phyloP scores from a whole-genome alignment of 768 basidiomycete species.

The Gymnopilus dilepis region DNA sequence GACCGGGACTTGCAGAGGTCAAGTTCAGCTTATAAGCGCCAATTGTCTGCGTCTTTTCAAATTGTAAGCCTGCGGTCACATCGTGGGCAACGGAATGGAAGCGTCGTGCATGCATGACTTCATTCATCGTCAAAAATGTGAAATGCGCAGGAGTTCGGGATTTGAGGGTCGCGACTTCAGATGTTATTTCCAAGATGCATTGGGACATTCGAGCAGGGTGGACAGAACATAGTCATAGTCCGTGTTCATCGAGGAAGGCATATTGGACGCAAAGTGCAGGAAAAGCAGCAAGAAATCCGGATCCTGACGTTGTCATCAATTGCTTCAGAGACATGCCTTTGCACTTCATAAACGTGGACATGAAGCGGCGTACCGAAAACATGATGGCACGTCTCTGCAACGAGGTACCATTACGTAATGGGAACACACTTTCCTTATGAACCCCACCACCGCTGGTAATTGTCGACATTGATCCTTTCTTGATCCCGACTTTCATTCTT shows the following conservation, averaged over 20 bases:
- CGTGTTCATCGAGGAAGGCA: background rate
- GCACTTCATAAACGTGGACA: background rate
- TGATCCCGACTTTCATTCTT: constrained; percentile 23
- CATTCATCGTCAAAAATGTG: background rate
- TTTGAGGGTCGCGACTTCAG: constrained; percentile 10
- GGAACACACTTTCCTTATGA: constrained; percentile 9
- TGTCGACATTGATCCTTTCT: constrained; percentile 9
- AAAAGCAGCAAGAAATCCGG: too few species aligned
- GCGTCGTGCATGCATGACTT: background rate
- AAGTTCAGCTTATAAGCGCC: constrained; percentile 20
- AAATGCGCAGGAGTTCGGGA: constrained; percentile 13
- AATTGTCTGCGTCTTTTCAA: constrained; percentile 2
- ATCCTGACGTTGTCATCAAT: background rate
- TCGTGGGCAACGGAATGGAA: constrained; percentile 12
- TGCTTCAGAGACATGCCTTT: constrained; percentile 22
- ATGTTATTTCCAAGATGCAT: background rate
- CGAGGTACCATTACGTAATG: constrained; percentile 30
- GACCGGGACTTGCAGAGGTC: background rate
- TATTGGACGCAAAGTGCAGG: background rate
- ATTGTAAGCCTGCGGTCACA: background rate
- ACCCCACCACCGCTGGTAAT: constrained; percentile 19
- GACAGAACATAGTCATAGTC: background rate
- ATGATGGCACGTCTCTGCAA: constrained; percentile 22
- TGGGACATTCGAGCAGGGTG: background rate
- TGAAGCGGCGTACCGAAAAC: constrained; percentile 8